phyloP scores from a whole-genome alignment of 345 rosid genomes.

The Tarenaya hassleriana region DNA sequence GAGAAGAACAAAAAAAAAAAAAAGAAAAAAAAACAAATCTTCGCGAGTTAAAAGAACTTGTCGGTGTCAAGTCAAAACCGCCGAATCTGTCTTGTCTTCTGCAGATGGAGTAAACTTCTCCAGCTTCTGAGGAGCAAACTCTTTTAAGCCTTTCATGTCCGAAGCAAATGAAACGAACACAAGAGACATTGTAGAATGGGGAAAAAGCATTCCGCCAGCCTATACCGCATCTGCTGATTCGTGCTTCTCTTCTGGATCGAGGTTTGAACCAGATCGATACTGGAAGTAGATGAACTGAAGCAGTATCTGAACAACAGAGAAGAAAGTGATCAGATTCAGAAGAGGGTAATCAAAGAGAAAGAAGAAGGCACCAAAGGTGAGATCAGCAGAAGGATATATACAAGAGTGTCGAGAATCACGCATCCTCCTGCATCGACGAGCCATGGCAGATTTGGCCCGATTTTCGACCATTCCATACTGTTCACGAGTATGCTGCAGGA shows the following conservation, averaged over 20 bases:
- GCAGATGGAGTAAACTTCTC: too few species aligned
- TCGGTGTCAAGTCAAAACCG: too few species aligned
- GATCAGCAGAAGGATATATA: constrained; percentile 25
- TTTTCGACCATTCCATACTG: constrained; percentile 54
- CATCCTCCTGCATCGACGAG: constrained; percentile 85
- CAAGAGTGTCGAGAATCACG: constrained; percentile 65
- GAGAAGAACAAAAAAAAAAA: too few species aligned
- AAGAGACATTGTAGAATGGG: too few species aligned
- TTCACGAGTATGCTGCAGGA: constrained; percentile 53
- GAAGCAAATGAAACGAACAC: too few species aligned
- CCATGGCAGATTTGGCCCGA: constrained; percentile 78
- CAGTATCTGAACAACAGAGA: constrained; percentile 48
- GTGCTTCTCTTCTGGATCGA: constrained; percentile 19
- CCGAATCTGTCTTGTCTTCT: too few species aligned
- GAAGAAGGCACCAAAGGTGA: neutral
- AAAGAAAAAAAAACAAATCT: too few species aligned
- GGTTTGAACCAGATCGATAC: constrained; percentile 24
- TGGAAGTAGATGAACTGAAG: constrained; percentile 57
- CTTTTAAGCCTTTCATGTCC: too few species aligned
- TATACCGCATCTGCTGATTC: constrained; percentile 23
- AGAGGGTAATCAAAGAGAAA: constrained; percentile 3
- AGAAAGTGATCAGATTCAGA: too few species aligned
- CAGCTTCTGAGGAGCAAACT: too few species aligned
- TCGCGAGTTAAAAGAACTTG: too few species aligned
- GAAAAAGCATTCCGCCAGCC: neutral